Base-by-base conservation (phyloP, 305 asterid genomes). In the Fraxinus sp. region DNA sequence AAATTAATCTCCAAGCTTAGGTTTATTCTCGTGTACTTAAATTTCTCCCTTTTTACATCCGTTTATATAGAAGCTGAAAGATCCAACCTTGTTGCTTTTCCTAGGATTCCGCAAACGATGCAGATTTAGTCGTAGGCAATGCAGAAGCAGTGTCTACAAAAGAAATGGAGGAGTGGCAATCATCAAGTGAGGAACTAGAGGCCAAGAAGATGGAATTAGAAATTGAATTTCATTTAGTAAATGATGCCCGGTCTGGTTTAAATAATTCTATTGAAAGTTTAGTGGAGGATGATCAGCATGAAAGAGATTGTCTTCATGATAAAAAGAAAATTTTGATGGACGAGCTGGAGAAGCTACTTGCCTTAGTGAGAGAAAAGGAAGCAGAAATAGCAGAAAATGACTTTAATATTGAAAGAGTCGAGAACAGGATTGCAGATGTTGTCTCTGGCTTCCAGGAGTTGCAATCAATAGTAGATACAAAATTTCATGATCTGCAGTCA, bases 361-460 rank as follows among this genome's bases (percentile, higher is more conserved):
- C 89, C 83, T 75, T 89, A 36, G 90, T 87, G 76, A 87, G 86
- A 83, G 81, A 84, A 62, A 89, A 89, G 80, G 92, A 89, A 86
- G 85, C 85, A 37, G 90, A 89, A 83, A 89, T 87, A 81, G 84
- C 86, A 72, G 90, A 86, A 78, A 84, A 83, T 87, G 79, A 89
- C 79, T 79, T 70, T 46, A 84, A 74, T 73, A 87, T 89, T 80
- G 85, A 81, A 82, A 85, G 77, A 24, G 87, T 89, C 22, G 90
- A 86, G 84, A 78, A 78, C 36, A 86, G 84, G 70, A 89, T 89
- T 57, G 79, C 80, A 71, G 83, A 79, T 28, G 85, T 66, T 11
- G 76, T 82, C 77, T 84, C 85, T 57, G 57, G 86, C 81, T 83
- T 84, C 70, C 78, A 87, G 46, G 88, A 81, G 81, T 86, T 44